Conservation (phyloP, 176 grass and related monocot species). For the Guadua angustifolia region DNA sequence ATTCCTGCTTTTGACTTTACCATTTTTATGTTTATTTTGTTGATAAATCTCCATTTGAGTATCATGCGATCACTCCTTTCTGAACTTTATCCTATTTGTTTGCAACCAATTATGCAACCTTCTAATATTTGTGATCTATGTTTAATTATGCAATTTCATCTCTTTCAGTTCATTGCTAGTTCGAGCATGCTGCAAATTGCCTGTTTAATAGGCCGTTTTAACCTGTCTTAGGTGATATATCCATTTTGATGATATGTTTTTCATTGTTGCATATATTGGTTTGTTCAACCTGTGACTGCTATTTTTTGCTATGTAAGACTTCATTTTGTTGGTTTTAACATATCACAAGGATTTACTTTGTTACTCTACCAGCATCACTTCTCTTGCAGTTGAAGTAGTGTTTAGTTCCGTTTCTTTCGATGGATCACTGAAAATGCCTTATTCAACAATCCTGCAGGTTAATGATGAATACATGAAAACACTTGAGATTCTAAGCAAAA, state of each 20-base stretch:
- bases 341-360: conserved; percentile 15
- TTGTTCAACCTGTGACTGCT: background rate
- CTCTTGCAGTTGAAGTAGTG: conserved; percentile 14
- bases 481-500: conserved; percentile 86
- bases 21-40: conserved; percentile 19
- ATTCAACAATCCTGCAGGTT: conserved; percentile 61
- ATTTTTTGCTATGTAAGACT: background rate
- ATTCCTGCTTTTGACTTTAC: conserved; percentile 4
- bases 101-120: background rate
- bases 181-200: background rate
- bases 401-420: conserved; percentile 17
- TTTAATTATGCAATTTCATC: background rate
- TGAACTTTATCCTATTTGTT: conserved; percentile 2
- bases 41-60: conserved; percentile 16
- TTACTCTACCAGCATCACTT: background rate
- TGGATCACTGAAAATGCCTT: conserved; percentile 33
- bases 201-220: background rate
- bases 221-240: conserved; percentile 11
- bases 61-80: background rate
- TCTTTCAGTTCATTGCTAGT: background rate
- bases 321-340: conserved; percentile 24
- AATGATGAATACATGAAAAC: conserved; percentile 94
- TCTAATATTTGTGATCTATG: conserved; percentile 1
- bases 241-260: conserved; percentile 33
- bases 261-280: background rate